These are phyloP conservation scores for Isatis tinctoria DNA, from an alignment of 345 rosid genomes.

Conservation along the genomic window DNA sequence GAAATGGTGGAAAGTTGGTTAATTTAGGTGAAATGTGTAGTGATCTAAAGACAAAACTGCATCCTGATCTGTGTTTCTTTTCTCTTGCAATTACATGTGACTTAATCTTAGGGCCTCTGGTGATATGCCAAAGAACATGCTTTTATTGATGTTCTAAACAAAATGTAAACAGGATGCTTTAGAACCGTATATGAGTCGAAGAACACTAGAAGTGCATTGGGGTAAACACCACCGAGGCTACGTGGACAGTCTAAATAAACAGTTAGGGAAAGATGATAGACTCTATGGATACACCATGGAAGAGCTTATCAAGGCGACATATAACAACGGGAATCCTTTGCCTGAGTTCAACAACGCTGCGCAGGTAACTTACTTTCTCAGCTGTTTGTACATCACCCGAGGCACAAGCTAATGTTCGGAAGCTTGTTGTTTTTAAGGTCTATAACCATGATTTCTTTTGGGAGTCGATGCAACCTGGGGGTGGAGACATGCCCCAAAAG, in stretches of 20 bases:
- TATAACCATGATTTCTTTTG: slow-evolving; percentile 98
- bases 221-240: slow-evolving; percentile 64
- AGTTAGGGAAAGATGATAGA: slow-evolving; percentile 51
- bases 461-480: slow-evolving; percentile 99
- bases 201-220: slow-evolving; percentile 76
- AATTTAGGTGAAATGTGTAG: neutral
- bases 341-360: slow-evolving; percentile 87
- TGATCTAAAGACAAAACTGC: neutral
- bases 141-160: neutral
- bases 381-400: neutral
- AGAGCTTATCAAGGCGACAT: slow-evolving; percentile 76
- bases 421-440: slow-evolving; percentile 37
- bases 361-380: slow-evolving; percentile 39
- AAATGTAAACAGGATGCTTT: slow-evolving; percentile 61
- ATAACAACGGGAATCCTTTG: slow-evolving; percentile 81
- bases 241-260: slow-evolving; percentile 67
- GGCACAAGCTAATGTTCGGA: neutral
- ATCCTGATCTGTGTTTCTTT: neutral
- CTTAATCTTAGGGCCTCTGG: neutral
- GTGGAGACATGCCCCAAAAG: slow-evolving; percentile 66
- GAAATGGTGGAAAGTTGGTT: neutral
- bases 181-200: slow-evolving; percentile 83
- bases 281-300: slow-evolving; percentile 82
- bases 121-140: neutral
- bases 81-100: neutral